Conservation (phyloP, 495 filamentous ascomycete genomes). For the Aspergillus bridgeri region DNA sequence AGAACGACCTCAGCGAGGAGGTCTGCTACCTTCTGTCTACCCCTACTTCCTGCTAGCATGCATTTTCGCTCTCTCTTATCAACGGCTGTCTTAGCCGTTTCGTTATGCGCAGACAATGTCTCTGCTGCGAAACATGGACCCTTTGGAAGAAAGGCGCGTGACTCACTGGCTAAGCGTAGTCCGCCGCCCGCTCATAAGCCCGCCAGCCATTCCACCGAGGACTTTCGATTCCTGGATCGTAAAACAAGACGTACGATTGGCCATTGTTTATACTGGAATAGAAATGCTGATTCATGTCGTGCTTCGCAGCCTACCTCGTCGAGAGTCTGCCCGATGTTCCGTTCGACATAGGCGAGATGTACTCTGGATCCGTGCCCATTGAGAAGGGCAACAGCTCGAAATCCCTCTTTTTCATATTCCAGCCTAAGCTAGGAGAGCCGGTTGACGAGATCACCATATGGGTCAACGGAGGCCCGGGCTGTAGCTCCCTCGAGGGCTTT, state of each 20-base stretch:
- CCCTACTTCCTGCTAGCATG: conserved; percentile 18
- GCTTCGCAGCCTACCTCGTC: conserved; percentile 55
- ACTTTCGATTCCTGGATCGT: conserved; percentile 36
- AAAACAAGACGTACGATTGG: conserved; percentile 33
- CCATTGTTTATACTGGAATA: not conserved
- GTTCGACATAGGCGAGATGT: conserved; percentile 73
- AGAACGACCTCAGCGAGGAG: not conserved
- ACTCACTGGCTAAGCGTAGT: conserved; percentile 75
- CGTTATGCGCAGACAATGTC: conserved; percentile 26
- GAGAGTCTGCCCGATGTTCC: conserved; percentile 68
- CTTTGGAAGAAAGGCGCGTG: conserved; percentile 62
- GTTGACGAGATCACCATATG: conserved; percentile 72
- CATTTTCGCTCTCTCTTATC: conserved; percentile 29
- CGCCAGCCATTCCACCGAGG: conserved; percentile 15
- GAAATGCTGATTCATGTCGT: not conserved
- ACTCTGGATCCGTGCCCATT: conserved; percentile 72
- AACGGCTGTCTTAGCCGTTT: conserved; percentile 24
- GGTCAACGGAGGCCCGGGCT: conserved; percentile 67
- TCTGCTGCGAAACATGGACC: conserved; percentile 29
- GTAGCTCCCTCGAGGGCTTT: conserved; percentile 64
- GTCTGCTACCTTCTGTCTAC: not conserved
- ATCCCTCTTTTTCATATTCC: conserved; percentile 51
- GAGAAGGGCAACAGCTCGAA: conserved; percentile 49
- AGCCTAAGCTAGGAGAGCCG: conserved; percentile 43
- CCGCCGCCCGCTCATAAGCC: conserved; percentile 47